Conservation (phyloP, 208 protist species). For the Acanthamoeba castellanii region DNA sequence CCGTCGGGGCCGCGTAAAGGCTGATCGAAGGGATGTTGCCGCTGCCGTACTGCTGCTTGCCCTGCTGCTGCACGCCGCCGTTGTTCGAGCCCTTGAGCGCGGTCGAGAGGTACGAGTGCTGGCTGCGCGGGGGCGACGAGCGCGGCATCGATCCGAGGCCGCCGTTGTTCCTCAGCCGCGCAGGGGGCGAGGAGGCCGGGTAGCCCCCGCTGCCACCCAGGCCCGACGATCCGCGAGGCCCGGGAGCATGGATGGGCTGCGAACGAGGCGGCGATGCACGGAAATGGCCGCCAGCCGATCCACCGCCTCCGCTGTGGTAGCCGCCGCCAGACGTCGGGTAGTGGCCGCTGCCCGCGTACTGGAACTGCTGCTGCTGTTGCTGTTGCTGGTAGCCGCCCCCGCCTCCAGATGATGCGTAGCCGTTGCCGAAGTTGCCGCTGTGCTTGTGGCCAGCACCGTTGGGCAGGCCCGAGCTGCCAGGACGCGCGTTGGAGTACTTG, state of each 20-base stretch:
- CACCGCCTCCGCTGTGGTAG: background rate
- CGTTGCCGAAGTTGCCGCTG: background rate
- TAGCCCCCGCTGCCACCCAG: slow-evolving; percentile 56
- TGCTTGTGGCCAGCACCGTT: slow-evolving; percentile 61
- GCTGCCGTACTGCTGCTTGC: slow-evolving; percentile 11
- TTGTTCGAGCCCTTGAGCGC: background rate
- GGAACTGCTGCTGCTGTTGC: background rate
- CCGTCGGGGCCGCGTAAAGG: background rate
- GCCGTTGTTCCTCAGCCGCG: slow-evolving; percentile 47
- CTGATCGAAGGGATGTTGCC: background rate
- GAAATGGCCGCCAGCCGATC: background rate
- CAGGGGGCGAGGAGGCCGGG: slow-evolving; percentile 38
- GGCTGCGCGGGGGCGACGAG: slow-evolving; percentile 38
- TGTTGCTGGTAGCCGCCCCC: background rate
- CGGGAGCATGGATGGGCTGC: slow-evolving; percentile 49
- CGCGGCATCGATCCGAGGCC: slow-evolving; percentile 62
- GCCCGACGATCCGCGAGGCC: slow-evolving; percentile 19
- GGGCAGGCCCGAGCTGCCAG: slow-evolving; percentile 19
- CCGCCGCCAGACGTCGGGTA: background rate
- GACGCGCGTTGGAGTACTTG: slow-evolving; percentile 30
- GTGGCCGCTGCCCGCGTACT: slow-evolving; percentile 20
- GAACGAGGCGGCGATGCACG: slow-evolving; percentile 20
- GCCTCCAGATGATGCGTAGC: background rate
- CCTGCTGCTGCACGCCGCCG: background rate
- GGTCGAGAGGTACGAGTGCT: slow-evolving; percentile 48